A percentile compares a stretch with the other conserved stretches of the same genome.
These are phyloP conservation scores for Aspergillus glaucus DNA, from an alignment of 2,329 filamentous ascomycete genomes.

Conservation along the genomic window DNA sequence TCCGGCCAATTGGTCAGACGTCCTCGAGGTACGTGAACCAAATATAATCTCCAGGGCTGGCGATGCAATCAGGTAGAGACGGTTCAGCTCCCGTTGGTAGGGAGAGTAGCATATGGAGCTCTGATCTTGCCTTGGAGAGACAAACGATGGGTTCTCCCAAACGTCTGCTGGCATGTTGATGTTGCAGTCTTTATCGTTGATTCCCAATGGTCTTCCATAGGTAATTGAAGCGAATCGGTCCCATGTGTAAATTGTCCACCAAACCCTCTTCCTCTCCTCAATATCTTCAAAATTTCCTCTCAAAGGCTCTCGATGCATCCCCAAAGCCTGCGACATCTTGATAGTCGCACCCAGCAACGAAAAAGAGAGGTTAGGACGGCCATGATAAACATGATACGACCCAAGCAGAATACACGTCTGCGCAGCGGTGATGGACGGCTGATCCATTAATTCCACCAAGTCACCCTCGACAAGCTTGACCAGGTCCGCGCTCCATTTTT, in stretches of 20 bases:
- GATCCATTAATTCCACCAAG: constrained; percentile 38
- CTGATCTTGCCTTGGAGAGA: constrained; percentile 1
- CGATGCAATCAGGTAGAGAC: constrained; percentile 18
- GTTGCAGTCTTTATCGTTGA: constrained; percentile 38
- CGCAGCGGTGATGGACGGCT: constrained; percentile 30
- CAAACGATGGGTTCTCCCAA: constrained; percentile 26
- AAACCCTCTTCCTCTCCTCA: constrained; percentile 35
- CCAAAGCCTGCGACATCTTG: constrained; percentile 29
- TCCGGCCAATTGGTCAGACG: constrained; percentile 11
- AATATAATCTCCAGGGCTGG: constrained; percentile 18
- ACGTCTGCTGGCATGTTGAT: constrained; percentile 28
- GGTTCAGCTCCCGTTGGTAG: constrained; percentile 19
- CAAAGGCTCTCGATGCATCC: constrained; percentile 25
- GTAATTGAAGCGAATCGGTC: constrained; percentile 38
- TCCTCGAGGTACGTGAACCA: constrained; percentile 16
- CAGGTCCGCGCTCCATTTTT: constrained; percentile 10
- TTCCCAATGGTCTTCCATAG: constrained; percentile 37
- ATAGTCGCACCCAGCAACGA: constrained; percentile 34
- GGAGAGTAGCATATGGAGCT: constrained; percentile 15
- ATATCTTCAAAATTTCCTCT: constrained; percentile 16
- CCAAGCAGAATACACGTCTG: constrained; percentile 38
- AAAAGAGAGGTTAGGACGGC: constrained; percentile 36
- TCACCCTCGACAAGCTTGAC: constrained; percentile 24
- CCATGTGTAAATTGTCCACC: constrained; percentile 42
- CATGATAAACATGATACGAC: constrained; percentile 39